Base-by-base conservation (phyloP, 2,329 filamentous ascomycete genomes). In the Nakataea oryzae region DNA sequence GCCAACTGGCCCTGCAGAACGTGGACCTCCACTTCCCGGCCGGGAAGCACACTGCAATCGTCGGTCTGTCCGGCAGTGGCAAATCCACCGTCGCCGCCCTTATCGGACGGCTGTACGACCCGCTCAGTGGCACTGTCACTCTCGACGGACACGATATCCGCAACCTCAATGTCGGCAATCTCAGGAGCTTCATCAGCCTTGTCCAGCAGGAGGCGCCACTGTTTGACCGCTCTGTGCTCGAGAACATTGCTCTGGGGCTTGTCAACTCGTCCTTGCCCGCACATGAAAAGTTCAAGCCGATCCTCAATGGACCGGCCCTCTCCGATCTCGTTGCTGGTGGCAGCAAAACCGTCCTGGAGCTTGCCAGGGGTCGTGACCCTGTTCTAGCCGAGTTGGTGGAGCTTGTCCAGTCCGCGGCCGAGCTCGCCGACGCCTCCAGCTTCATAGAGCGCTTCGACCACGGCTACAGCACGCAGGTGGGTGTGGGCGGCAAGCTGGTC, bases 361-460 rank as follows among this genome's bases (percentile, higher is more conserved):
- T 57, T 7, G 60, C 60, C 14, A 30, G 60, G 1, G 34, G 24
- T 5, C 54, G 56, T 8, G 60, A 61, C 54, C 54, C 66, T 1
- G 63, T 62, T 3, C 63, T 72, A 12, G 66, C 67, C 13, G 77
- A 83, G 63, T 80, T 86, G 29, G 72, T 82, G 21, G 64, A 67
- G 3, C 67, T 80, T 3, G 78, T 79, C 0, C 69, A 72, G 32
- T 69, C 79, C 8, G 79, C 83, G 26, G 81, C 83, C 1, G 72
- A 70, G 11, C 75, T 82, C 17, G 84, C 85, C 1, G 83, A 87
- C 70, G 86, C 83, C 0, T 74, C 77, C 60, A 69, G 68, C 14
- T 88, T 86, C 68, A 85, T 85, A 66, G 73, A 76, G 56, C 73
- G 71, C 1, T 77, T 84, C 2, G 79, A 86, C 58, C 72, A 80